Conservation (phyloP, 257 asterid species). For the Solanum etuberosum region DNA sequence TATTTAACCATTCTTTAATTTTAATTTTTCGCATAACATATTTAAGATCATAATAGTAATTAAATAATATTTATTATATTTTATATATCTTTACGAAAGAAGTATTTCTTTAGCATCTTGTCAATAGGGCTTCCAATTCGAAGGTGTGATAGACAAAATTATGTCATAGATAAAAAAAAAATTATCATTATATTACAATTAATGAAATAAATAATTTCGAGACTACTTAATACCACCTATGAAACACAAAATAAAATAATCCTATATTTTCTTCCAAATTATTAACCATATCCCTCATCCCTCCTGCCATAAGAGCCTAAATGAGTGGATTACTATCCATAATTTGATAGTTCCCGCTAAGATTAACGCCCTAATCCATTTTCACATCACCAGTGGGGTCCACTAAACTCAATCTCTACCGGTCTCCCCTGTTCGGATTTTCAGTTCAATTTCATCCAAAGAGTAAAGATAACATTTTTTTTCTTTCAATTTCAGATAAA, state of each 20-base stretch:
- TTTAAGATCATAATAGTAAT: not conserved
- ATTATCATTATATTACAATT: no score
- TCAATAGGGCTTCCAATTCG: not conserved
- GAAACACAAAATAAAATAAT: no score
- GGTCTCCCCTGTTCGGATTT: not conserved
- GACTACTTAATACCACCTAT: no score
- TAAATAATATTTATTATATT: not conserved
- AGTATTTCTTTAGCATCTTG: no score
- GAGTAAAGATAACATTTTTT: slow-evolving; percentile 21
- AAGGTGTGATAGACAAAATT: not conserved
- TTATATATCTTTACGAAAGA: no score
- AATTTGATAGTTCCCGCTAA: not conserved
- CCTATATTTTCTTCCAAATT: no score
- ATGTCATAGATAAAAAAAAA: no score
- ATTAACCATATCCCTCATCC: no score
- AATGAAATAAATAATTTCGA: not conserved
- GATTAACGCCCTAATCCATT: not conserved
- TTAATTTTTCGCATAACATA: not conserved
- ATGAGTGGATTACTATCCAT: not conserved
- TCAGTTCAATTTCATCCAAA: slow-evolving; percentile 37
- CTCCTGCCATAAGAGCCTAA: not conserved
- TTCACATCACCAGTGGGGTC: not conserved
- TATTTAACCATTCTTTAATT: not conserved
- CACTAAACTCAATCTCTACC: not conserved
- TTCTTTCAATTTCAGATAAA: not conserved